These are phyloP conservation scores for Phlebiopsis flavidoalba DNA, from an alignment of 768 basidiomycete genomes.

Conservation along the genomic window DNA sequence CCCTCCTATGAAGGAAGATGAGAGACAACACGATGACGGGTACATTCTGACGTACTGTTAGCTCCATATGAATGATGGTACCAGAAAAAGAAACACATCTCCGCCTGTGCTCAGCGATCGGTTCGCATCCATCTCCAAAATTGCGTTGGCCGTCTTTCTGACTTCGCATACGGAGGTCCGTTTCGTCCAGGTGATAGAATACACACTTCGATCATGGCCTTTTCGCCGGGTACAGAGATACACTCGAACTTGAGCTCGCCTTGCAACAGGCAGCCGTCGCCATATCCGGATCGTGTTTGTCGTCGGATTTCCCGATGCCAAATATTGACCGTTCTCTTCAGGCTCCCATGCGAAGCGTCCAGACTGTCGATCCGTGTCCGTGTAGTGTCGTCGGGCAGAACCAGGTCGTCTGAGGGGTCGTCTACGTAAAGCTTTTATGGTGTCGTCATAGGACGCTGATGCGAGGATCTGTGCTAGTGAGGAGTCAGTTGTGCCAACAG, in stretches of 20 bases:
- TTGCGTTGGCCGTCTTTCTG: slow-evolving; percentile 23
- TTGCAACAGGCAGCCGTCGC: slow-evolving; percentile 47
- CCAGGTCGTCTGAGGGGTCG: slow-evolving; percentile 94
- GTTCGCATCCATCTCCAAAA: slow-evolving; percentile 80
- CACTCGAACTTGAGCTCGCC: slow-evolving; percentile 57
- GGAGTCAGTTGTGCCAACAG: slow-evolving; percentile 10
- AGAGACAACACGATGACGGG: background rate
- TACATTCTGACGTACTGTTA: slow-evolving; percentile 28
- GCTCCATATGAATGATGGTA: slow-evolving; percentile 70
- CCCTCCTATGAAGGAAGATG: slow-evolving; percentile 5
- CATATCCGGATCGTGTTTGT: slow-evolving; percentile 81
- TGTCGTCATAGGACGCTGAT: slow-evolving; percentile 95
- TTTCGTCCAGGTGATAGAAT: slow-evolving; percentile 71
- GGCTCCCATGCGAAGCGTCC: slow-evolving; percentile 78
- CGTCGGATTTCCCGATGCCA: slow-evolving; percentile 88
- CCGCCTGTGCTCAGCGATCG: slow-evolving; percentile 84
- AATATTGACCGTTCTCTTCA: slow-evolving; percentile 68
- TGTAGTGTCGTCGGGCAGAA: slow-evolving; percentile 79
- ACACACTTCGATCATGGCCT: slow-evolving; percentile 73
- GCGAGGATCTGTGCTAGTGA: slow-evolving; percentile 72
- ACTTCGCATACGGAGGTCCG: slow-evolving; percentile 14
- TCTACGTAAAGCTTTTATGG: slow-evolving; percentile 90
- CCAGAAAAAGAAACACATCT: no score
- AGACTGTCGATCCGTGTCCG: slow-evolving; percentile 86
- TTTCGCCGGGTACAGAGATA: slow-evolving; percentile 49